Base-by-base conservation (phyloP, 352 stramenopile genomes). In the Pythium aquatile region DNA sequence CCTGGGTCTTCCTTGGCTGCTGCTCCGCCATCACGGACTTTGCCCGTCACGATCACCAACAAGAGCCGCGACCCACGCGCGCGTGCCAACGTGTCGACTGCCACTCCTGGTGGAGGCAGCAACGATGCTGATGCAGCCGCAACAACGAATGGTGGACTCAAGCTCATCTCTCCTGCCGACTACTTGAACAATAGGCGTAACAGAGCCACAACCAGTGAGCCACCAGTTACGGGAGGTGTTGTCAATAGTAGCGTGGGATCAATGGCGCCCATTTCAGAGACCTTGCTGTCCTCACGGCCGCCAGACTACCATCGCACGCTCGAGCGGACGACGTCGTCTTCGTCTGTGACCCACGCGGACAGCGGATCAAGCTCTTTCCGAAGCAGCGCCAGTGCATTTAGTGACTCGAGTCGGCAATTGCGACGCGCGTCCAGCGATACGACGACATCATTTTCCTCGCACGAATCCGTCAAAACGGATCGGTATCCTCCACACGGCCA, bases 101-200 rank as follows among this genome's bases (percentile, higher is more conserved):
- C 57, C 0, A 42, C 48, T 7, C 29, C 57, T 1, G 51, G 37
- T 5, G 37, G 24, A 28, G 29, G 44, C 53, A 17, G 13, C 61
- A 14, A 16, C n/a, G 44, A 51, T 14, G 20, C n/a, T 13, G 44
- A 51, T 51, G 47, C 35, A 0, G n/a, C 56, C 5, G 20, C 39
- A 2, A 16, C 37, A 3, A 26, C 37, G 2, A 42, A 57, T 2
- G 42, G 39, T 3, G 57, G 13, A 24, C 29, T 46, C 2, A 66
- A 61, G 54, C 60, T 40, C 5, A 73, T 73, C n/a, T 68, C 60
- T 17, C 39, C 66, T 4, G 60, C 66, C 14, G 66, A 73, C 35
- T 73, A 73, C 49, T 54, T 66, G 17, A 67, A 53, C 55, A 59
- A 70, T 65, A 48, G 42, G 39, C 6, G 63, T 58, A 32, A 75